phyloP scores from a whole-genome alignment of 2,329 filamentous ascomycete genomes.

The Penicillium sp. region DNA sequence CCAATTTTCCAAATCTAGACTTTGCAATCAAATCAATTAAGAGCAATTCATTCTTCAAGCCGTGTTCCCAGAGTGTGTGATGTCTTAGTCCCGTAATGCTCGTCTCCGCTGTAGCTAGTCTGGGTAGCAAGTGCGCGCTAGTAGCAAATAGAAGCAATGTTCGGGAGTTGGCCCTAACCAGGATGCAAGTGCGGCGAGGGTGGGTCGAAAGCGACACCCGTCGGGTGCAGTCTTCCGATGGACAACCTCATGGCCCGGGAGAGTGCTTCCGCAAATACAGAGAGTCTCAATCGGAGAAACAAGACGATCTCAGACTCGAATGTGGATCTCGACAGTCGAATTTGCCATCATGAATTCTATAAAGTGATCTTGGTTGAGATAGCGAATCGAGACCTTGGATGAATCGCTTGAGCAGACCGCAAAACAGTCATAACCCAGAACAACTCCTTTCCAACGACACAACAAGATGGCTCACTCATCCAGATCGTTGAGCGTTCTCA shows the following conservation, averaged over 20 bases:
- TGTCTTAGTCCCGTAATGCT: background rate
- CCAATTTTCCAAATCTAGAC: constrained; percentile 1
- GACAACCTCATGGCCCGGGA: background rate
- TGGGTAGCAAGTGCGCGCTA: background rate
- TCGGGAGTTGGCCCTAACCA: background rate
- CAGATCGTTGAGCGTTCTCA: constrained; percentile 5
- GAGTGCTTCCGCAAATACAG: background rate
- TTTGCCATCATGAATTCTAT: constrained; percentile 2
- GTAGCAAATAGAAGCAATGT: constrained; percentile 3
- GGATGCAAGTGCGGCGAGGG: background rate
- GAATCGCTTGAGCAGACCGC: background rate
- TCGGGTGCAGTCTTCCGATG: constrained; percentile 8
- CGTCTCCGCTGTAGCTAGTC: background rate
- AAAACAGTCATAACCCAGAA: background rate
- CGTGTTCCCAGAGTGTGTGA: background rate
- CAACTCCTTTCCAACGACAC: background rate
- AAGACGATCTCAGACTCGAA: background rate
- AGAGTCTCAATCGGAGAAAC: background rate
- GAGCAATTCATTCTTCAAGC: background rate
- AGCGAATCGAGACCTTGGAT: background rate
- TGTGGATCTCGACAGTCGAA: background rate
- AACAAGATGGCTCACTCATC: constrained; percentile 1
- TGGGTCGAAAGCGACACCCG: background rate
- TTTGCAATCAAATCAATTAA: background rate
- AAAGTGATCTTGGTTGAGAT: background rate